phyloP scores from a whole-genome alignment of 257 asterid genomes.

The Voacanga thouarsii region DNA sequence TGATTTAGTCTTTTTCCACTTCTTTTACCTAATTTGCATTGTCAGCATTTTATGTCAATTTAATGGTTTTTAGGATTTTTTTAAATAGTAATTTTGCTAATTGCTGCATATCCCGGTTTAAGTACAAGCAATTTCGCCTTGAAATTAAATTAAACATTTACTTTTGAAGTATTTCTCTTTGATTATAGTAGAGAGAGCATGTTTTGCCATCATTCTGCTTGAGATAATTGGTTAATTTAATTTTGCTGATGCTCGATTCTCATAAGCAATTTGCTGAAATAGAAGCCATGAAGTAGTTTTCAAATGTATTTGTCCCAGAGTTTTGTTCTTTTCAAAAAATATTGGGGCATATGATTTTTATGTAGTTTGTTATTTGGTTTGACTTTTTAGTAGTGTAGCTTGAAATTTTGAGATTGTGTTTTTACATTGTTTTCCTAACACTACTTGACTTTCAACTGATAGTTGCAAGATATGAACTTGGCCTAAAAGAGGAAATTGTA shows the following conservation, averaged over 20 bases:
- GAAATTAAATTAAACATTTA: not conserved
- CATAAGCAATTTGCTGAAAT: not conserved
- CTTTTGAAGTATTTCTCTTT: not conserved
- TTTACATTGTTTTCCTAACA: not conserved
- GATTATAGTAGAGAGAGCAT: not conserved
- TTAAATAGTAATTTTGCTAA: not conserved
- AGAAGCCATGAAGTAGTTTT: not conserved
- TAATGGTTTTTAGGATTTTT: not conserved
- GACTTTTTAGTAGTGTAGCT: not conserved
- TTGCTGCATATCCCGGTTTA: not conserved
- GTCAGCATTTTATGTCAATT: constrained; percentile 5
- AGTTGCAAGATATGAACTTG: constrained; percentile 76
- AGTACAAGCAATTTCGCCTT: not conserved
- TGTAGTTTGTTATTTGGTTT: not conserved
- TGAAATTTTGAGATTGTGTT: not conserved
- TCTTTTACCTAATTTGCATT: not conserved
- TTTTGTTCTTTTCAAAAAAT: not conserved
- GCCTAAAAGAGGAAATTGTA: constrained; percentile 53
- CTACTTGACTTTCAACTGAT: constrained; percentile 15
- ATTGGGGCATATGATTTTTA: not conserved
- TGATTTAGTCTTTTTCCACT: not conserved
- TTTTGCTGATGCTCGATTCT: not conserved
- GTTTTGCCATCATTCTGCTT: not conserved
- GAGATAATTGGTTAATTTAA: not conserved
- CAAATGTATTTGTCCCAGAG: not conserved